A percentile compares a stretch with the other conserved stretches of the same genome.
Evolutionary conservation across 1,284 basidiomycete genomes (phyloP).

Genomic region (Mycena sp.): DNA sequence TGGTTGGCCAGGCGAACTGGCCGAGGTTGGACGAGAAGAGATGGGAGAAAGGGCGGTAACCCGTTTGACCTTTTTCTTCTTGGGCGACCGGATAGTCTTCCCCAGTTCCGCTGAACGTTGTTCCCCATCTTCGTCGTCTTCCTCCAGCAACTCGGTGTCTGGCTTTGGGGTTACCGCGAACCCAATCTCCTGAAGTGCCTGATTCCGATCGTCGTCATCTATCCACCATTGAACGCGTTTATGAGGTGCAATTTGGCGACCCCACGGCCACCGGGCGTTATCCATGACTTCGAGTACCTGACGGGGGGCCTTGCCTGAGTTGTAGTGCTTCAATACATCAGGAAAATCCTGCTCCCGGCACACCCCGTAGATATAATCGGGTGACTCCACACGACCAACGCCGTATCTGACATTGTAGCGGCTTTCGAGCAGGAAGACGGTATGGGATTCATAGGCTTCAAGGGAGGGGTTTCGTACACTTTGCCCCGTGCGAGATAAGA

Average conservation of each 20-base stretch:
- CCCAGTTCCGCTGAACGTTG: not conserved
- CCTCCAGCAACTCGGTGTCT: not conserved
- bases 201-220: slow-evolving; percentile 24
- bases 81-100: not conserved
- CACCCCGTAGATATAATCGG: slow-evolving; percentile 44
- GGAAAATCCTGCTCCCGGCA: slow-evolving; percentile 47
- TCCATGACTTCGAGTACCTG: slow-evolving; percentile 45
- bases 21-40: not conserved
- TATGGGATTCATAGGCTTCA: slow-evolving; percentile 50
- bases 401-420: slow-evolving; percentile 45
- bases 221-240: slow-evolving; percentile 39
- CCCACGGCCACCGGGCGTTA: slow-evolving; percentile 51
- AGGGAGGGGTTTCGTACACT: slow-evolving; percentile 44
- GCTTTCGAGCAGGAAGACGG: slow-evolving; percentile 51
- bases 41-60: not conserved
- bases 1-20: too few relatives aligned
- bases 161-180: not conserved
- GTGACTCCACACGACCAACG: slow-evolving; percentile 42
- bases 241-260: slow-evolving; percentile 19
- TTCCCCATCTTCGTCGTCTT: not conserved
- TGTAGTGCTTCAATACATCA: slow-evolving; percentile 41
- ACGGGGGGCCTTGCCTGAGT: slow-evolving; percentile 35
- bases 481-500: slow-evolving; percentile 41
- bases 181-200: slow-evolving; percentile 27
- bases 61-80: not conserved